Evolutionary conservation across 331 rosid species (phyloP).

Genomic region (Phaseolus coccineus): DNA sequence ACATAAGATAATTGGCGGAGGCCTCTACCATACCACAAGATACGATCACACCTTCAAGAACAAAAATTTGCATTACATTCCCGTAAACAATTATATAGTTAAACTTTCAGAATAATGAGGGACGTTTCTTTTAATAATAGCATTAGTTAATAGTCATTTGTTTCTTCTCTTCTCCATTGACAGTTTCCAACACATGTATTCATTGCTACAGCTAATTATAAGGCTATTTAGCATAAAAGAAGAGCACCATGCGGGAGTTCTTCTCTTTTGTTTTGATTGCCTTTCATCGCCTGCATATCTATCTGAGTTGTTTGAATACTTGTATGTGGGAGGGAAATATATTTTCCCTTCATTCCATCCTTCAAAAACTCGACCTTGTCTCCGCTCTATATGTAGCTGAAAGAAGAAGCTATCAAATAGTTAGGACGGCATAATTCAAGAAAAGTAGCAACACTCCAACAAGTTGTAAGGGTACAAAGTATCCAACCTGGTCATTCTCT

Average conservation of each 20-base stretch:
- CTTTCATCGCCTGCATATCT: slow-evolving; percentile 92
- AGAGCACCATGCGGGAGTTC: slow-evolving; percentile 98
- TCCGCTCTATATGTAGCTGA: slow-evolving; percentile 87
- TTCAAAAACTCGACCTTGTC: slow-evolving; percentile 78
- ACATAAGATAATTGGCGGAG: slow-evolving; percentile 88
- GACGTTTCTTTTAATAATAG: slow-evolving; percentile 2
- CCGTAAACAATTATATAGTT: slow-evolving; percentile 2
- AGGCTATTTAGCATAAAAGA: slow-evolving; percentile 9
- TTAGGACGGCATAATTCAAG: slow-evolving; percentile 44
- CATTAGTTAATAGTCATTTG: background rate
- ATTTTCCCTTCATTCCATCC: slow-evolving; percentile 97
- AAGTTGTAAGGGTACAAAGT: slow-evolving; percentile 32
- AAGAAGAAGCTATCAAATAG: slow-evolving; percentile 37
- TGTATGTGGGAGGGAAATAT: slow-evolving; percentile 98
- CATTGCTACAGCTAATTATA: background rate
- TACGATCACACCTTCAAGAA: slow-evolving; percentile 94
- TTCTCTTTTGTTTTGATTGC: slow-evolving; percentile 83
- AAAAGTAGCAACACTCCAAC: slow-evolving; percentile 25
- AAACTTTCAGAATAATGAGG: slow-evolving; percentile 12
- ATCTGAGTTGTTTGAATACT: slow-evolving; percentile 93
- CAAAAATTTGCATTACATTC: slow-evolving; percentile 35
- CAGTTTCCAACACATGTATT: background rate
- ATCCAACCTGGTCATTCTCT: slow-evolving; percentile 94
- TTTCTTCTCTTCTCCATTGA: background rate
- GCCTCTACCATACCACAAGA: slow-evolving; percentile 95